Base-by-base conservation (phyloP, 2,329 filamentous ascomycete genomes). In the Cladosporium cucumerinum region DNA sequence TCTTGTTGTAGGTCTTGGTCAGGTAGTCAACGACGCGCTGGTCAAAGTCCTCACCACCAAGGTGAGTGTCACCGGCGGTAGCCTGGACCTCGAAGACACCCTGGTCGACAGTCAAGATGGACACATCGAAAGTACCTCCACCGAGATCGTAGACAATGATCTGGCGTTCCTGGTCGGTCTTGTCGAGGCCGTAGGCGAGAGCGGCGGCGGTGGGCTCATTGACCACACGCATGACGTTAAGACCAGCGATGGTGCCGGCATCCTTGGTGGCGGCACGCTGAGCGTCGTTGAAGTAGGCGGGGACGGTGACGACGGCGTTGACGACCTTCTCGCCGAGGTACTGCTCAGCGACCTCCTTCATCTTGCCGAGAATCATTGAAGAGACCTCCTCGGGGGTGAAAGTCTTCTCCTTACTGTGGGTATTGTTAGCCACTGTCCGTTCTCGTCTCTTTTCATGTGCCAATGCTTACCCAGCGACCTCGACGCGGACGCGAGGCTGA, bases 31-130 rank as follows among this genome's bases (percentile, higher is more conserved):
- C 97, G 80, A 98, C 86, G 78, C 94, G 90, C 87, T 98, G 93
- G 81, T 98, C 94, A 80, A 98, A 98, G 84, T 98, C 94, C 82
- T 98, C 94, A 83, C 94, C 94, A 87, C 94, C 94, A 73, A 98
- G 87, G 81, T 98, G 94, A 70, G 94, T 98, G 79, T 98, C 94
- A 88, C 94, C 94, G 80, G 97, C 97, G 83, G 94, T 98, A 26
- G 94, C 96, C 87, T 97, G 97, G 79, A 98, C 94, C 85, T 98
- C 94, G 80, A 98, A 98, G 65, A 98, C 93, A 79, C 94, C 94
- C 80, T 93, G 93, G 84, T 97, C 92, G 77, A 98, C 97, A 82
- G 97, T 93, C 28, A 98, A 88, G 69, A 97, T 89, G 69, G 93
- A 97, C 80, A 98, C 95, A 92, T 98, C 94, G 82, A 98, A 98